A percentile compares a stretch with the other conserved stretches of the same genome.
phyloP scores from a whole-genome alignment of 129 eudicot species.

The Artemisia argyi region DNA sequence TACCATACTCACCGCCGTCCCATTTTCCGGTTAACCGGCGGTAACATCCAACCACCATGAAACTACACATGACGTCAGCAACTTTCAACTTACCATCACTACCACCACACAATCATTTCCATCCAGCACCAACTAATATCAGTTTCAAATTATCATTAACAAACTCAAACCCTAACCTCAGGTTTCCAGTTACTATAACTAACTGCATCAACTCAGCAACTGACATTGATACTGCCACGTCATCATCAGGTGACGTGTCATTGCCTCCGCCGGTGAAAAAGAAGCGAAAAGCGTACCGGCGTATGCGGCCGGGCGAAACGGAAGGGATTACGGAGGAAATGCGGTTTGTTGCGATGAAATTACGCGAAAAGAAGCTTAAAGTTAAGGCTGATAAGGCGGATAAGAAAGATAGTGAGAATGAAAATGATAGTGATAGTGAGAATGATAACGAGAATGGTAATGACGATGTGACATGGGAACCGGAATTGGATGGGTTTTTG shows the following conservation, averaged over 20 bases:
- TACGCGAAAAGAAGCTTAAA: conserved; percentile 46
- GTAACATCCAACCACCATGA: conserved; percentile 5
- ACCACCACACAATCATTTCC: conserved; percentile 11
- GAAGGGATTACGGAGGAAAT: conserved; percentile 86
- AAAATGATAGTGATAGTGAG: conserved; percentile 4
- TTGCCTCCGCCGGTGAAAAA: conserved; percentile 43
- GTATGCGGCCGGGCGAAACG: conserved; percentile 71
- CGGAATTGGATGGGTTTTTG: conserved; percentile 67
- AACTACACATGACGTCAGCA: conserved; percentile 24
- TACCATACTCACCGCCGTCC: background rate
- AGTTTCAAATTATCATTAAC: conserved; percentile 14
- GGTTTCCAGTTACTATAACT: conserved; percentile 19
- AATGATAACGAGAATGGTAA: background rate
- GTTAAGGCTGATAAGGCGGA: background rate
- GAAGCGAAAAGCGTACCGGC: conserved; percentile 57
- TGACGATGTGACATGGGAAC: conserved; percentile 53
- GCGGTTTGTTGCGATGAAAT: conserved; percentile 93
- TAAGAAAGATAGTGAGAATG: conserved; percentile 11
- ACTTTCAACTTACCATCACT: conserved; percentile 25
- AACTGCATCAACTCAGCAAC: conserved; percentile 24
- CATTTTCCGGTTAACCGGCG: conserved; percentile 29
- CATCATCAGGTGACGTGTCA: conserved; percentile 11
- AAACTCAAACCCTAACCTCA: conserved; percentile 11
- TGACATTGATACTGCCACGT: background rate
- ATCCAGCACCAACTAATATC: background rate